Base-by-base conservation (phyloP, 2,329 filamentous ascomycete genomes). In the Apiospora saccharicola region DNA sequence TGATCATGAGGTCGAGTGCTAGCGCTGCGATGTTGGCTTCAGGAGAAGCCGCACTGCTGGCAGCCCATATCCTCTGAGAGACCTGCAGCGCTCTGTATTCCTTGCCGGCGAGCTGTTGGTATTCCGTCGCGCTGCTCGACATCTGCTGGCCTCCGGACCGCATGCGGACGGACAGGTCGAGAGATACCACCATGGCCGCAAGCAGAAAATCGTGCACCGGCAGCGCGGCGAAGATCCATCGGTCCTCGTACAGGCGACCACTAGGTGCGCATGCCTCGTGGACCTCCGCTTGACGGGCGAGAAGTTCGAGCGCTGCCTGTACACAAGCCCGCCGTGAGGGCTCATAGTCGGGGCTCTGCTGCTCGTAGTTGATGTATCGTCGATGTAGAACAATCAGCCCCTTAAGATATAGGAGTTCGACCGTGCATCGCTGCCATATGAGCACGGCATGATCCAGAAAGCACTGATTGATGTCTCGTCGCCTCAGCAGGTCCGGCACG, bases 121-220 rank as follows among this genome's bases (percentile, higher is more conserved):
- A 22, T 24, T 74, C 70, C 8, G 19, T 64, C 30, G n/a, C 57
- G 10, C 12, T 12, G 19, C 64, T 24, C 37, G 53, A 47, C 37
- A 46, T 30, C 37, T 44, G 16, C 37, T 57, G 57, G 34, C 34
- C 70, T 6, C 64, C 46, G 8, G 67, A 72, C 19, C 75, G 67
- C 68, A 80, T 75, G 24, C 69, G 72, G 3, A 80, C 70, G 0
- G 79, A 79, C 0, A 81, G 70, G 26, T 81, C 78, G 0, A 88
- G 75, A 71, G 85, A 89, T 3, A 89, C 76, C 19, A 89, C 83
- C 83, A 88, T 88, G 10, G 84, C 83, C 0, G 87, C 87, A 0
- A 89, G 81, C 1, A 89, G 79, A 61, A 86, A 88, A 71, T 89
- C 86, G n/a, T 86, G 83, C 57, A 81, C 80, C 0, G 84, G 82